These are phyloP conservation scores for Dalbergia oliveri DNA, from an alignment of 306 rosid species.

Conservation along the genomic window DNA sequence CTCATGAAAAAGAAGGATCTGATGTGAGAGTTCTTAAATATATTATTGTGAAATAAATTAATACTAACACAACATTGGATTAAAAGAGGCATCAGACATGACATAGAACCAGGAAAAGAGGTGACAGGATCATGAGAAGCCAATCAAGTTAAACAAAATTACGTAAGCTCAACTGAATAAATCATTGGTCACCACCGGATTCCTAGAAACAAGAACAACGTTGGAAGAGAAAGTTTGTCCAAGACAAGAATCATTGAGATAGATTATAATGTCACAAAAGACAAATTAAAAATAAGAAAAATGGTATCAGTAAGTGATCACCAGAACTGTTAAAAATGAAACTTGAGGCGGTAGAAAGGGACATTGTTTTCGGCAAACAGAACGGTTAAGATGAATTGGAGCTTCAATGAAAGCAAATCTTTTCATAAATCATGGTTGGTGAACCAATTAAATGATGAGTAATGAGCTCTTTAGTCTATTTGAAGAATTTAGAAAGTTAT, in stretches of 20 bases:
- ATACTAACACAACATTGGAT: not conserved
- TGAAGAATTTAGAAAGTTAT: not conserved
- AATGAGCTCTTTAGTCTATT: constrained; percentile 4
- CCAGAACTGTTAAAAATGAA: not conserved
- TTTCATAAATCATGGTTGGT: not conserved
- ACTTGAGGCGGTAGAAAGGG: not conserved
- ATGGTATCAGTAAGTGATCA: not conserved
- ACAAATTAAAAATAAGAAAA: not conserved
- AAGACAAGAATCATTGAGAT: constrained; percentile 2
- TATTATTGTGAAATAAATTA: not conserved
- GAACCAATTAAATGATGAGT: constrained; percentile 11
- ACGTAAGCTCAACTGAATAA: not conserved
- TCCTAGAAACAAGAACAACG: not conserved
- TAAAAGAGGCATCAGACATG: not conserved
- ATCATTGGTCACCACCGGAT: not conserved
- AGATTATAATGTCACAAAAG: not conserved
- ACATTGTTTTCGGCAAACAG: constrained; percentile 13
- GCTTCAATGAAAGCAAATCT: not conserved
- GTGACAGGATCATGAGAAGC: constrained; percentile 2
- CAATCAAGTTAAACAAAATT: constrained; percentile 4
- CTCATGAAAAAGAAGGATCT: not conserved
- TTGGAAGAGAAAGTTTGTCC: not conserved
- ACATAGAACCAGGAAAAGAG: not conserved
- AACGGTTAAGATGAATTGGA: not conserved
- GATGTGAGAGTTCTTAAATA: not conserved